Percentiles rank a stretch among this genome's conserved stretches.
Evolutionary conservation across 768 basidiomycete species (phyloP).

Genomic region (Pleurotus citrinopileatus): DNA sequence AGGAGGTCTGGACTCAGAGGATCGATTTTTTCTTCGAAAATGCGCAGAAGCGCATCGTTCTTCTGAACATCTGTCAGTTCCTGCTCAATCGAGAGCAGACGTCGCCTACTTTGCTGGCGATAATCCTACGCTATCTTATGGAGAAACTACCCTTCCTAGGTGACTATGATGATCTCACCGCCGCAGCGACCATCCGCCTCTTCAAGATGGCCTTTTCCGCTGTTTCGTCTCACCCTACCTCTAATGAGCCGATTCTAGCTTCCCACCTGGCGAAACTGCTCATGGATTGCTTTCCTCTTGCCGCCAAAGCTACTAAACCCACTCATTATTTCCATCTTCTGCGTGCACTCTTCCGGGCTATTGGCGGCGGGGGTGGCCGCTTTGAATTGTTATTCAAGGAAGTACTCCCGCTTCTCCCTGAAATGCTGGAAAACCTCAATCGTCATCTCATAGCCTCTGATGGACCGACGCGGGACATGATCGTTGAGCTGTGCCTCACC

Average conservation of each 20-base stretch:
- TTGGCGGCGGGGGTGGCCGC: conserved; percentile 87
- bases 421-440: conserved; percentile 95
- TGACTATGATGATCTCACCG: conserved; percentile 77
- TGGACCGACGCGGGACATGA: conserved; percentile 82
- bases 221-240: conserved; percentile 64
- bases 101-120: conserved; percentile 81
- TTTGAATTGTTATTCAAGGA: conserved; percentile 96
- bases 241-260: conserved; percentile 92
- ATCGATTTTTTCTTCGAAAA: conserved; percentile 88
- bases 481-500: conserved; percentile 95
- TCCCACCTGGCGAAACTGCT: conserved; percentile 89
- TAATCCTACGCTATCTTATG: conserved; percentile 84
- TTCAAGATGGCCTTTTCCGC: conserved; percentile 96
- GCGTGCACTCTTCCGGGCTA: conserved; percentile 88
- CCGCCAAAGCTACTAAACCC: conserved; percentile 88
- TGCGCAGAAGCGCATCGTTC: conserved; percentile 69
- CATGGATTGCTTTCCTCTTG: conserved; percentile 94
- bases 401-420: conserved; percentile 91
- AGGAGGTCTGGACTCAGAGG: conserved; percentile 94
- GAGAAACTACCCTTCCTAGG: conserved; percentile 80
- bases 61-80: conserved; percentile 82
- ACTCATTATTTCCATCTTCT: conserved; percentile 92
- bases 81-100: conserved; percentile 77
- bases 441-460: conserved; percentile 85
- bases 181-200: conserved; percentile 81